These are phyloP conservation scores for Aureobasidium uvarum DNA, from an alignment of 2,329 filamentous ascomycete genomes.

Conservation along the genomic window DNA sequence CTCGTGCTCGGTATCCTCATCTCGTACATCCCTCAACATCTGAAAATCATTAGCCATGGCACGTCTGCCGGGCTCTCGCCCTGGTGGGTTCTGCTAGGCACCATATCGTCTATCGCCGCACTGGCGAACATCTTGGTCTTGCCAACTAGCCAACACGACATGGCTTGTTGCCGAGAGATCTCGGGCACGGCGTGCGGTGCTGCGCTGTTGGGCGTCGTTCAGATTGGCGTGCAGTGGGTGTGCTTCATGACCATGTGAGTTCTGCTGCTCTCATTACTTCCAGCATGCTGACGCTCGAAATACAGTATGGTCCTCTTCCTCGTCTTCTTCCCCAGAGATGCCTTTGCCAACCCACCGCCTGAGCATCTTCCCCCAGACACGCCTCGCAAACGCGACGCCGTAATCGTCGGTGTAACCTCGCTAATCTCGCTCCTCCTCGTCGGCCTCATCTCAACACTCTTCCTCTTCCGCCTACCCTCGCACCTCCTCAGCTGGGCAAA, in stretches of 20 bases:
- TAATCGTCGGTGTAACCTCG: conserved; percentile 69
- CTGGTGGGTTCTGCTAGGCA: conserved; percentile 91
- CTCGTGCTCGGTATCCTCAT: conserved; percentile 85
- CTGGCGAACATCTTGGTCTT: conserved; percentile 91
- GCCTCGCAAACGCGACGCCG: conserved; percentile 69
- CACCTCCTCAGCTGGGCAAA: conserved; percentile 79
- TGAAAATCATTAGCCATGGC: conserved; percentile 79
- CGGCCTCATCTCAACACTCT: conserved; percentile 61
- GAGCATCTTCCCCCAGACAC: conserved; percentile 48
- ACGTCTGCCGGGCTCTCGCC: conserved; percentile 94
- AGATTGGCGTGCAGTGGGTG: conserved; percentile 87
- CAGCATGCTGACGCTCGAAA: not conserved
- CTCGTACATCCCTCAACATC: conserved; percentile 93
- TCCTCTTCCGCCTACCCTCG: conserved; percentile 63
- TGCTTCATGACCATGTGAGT: conserved; percentile 89
- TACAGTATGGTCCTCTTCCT: conserved; percentile 85
- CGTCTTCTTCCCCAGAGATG: conserved; percentile 77
- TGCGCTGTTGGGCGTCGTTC: conserved; percentile 81
- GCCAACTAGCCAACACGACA: conserved; percentile 76
- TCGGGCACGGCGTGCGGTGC: conserved; percentile 79
- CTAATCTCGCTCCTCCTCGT: conserved; percentile 72
- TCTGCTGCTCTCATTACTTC: not conserved
- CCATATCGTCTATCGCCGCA: conserved; percentile 77
- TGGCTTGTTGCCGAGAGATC: conserved; percentile 81
- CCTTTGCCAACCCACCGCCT: conserved; percentile 33